phyloP scores from a whole-genome alignment of 2,329 filamentous ascomycete genomes.

The Phaeosphaeriaceae sp. region DNA sequence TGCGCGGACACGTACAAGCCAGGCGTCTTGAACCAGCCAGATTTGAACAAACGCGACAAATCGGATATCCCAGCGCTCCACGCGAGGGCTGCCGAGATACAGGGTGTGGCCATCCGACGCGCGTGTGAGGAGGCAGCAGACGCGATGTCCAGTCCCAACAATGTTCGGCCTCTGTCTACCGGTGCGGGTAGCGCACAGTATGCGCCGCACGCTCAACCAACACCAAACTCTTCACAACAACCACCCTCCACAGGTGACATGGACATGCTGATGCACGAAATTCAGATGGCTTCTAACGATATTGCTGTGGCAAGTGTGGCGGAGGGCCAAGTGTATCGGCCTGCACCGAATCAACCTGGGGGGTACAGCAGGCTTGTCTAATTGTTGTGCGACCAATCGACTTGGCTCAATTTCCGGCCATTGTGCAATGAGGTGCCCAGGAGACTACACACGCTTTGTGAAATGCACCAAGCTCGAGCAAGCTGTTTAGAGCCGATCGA shows the following conservation, averaged over 20 bases:
- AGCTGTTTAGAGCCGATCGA: not conserved
- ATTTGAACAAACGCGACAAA: conserved; percentile 38
- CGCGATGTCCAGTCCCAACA: not conserved
- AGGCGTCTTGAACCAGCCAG: conserved; percentile 38
- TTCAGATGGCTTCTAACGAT: conserved; percentile 25
- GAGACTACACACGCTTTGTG: not conserved
- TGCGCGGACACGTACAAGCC: conserved; percentile 44
- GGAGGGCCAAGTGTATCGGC: conserved; percentile 16
- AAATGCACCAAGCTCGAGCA: not conserved
- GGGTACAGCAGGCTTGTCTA: conserved; percentile 18
- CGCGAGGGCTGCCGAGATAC: conserved; percentile 31
- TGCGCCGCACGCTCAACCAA: not conserved
- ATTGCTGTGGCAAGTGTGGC: conserved; percentile 22
- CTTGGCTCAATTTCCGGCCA: not conserved
- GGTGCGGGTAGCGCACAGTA: conserved; percentile 1
- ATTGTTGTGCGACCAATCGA: not conserved
- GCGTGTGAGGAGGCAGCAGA: conserved; percentile 36
- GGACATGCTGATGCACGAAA: conserved; percentile 21
- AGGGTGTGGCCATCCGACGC: conserved; percentile 30
- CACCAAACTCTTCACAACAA: conserved; percentile 3
- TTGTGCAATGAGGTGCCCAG: not conserved
- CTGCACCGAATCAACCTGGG: conserved; percentile 11
- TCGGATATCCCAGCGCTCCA: conserved; percentile 29
- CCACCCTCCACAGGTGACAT: conserved; percentile 15
- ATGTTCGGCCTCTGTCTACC: not conserved